Conservation (phyloP, 306 rosid species). For the Potentilla sterilis region DNA sequence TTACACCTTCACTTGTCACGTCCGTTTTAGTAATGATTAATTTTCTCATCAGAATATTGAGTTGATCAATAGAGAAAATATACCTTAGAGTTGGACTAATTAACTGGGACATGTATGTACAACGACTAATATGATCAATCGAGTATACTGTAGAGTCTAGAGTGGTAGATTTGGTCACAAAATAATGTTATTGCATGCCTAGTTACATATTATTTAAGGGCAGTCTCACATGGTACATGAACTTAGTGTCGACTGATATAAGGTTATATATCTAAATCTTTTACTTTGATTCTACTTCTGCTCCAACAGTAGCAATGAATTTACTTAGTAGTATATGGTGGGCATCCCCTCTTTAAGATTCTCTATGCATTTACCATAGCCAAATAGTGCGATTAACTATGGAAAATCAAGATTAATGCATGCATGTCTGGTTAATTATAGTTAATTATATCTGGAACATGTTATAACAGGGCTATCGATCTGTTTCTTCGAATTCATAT, state of each 20-base stretch:
- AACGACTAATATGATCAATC: not conserved
- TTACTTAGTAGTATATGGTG: not conserved
- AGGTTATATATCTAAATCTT: not conserved
- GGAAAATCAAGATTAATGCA: not conserved
- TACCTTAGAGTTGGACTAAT: too few relatives aligned
- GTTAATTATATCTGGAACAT: not conserved
- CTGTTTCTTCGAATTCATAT: not conserved
- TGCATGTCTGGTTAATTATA: not conserved
- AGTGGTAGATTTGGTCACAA: not conserved
- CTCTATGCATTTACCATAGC: not conserved
- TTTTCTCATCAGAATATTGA: too few relatives aligned
- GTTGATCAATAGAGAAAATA: too few relatives aligned
- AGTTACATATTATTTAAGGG: not conserved
- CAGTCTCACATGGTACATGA: not conserved
- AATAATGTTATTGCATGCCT: not conserved
- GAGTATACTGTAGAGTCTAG: not conserved
- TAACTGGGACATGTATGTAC: too few relatives aligned
- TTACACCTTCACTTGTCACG: too few relatives aligned
- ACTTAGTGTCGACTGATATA: not conserved
- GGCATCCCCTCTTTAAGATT: not conserved
- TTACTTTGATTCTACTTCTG: conserved; percentile 1
- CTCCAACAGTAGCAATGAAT: not conserved
- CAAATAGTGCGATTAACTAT: not conserved
- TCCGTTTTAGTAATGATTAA: too few relatives aligned
- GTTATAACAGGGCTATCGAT: not conserved